A percentile compares a stretch with the other conserved stretches of the same genome.
Conservation (phyloP, 169 alveolate species). For the Plasmodium billcollinsi region DNA sequence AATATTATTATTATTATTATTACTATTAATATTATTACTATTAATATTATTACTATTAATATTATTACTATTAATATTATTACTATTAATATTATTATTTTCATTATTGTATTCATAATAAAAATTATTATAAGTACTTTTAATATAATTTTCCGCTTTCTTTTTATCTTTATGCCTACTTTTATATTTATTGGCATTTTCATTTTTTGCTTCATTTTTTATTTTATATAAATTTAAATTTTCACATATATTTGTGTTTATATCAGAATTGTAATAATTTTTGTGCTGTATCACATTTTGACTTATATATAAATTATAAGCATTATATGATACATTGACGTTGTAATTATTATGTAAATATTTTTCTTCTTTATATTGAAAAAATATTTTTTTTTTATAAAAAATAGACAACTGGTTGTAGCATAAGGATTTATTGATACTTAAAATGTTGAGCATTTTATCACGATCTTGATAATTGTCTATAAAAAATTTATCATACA, state of each 20-base stretch:
- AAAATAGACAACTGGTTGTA: constrained; percentile 34
- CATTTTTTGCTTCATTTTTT: background rate
- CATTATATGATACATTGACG: background rate
- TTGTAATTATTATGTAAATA: background rate
- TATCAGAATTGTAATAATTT: too few species aligned
- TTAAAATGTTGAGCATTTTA: constrained; percentile 52
- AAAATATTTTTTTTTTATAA: constrained; percentile 56
- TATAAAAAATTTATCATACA: constrained; percentile 56
- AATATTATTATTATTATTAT: background rate
- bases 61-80: background rate
- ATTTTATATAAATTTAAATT: too few species aligned
- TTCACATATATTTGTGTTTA: too few species aligned
- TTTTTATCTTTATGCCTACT: background rate
- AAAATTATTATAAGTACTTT: background rate
- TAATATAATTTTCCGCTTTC: background rate
- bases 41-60: background rate
- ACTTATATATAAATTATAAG: background rate
- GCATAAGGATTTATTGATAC: constrained; percentile 20
- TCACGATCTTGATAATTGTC: constrained; percentile 43
- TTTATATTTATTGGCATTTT: background rate
- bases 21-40: background rate
- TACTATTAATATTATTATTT: background rate
- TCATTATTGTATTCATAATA: background rate
- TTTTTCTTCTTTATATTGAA: constrained; percentile 14
- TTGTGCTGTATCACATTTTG: too few species aligned